A percentile compares a stretch with the other conserved stretches of the same genome.
phyloP scores from a whole-genome alignment of 2,329 filamentous ascomycete species.

The Fusarium udum region DNA sequence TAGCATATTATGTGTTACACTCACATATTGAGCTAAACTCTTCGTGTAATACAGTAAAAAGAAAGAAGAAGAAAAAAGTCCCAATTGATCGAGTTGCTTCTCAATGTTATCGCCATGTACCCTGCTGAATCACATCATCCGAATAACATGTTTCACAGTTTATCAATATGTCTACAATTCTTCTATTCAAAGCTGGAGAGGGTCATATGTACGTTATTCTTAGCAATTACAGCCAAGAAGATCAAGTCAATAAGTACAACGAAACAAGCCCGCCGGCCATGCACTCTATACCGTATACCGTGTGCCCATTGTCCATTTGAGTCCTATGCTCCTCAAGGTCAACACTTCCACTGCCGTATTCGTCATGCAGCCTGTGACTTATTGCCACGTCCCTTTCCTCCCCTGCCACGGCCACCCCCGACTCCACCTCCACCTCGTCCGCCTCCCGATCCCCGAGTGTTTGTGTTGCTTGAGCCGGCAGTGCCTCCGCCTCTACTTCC shows the following conservation, averaged over 20 bases:
- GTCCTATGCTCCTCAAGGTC: slow-evolving; percentile 33
- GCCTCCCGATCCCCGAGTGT: slow-evolving; percentile 23
- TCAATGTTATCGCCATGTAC: not conserved
- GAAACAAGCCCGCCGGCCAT: slow-evolving; percentile 8
- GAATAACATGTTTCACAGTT: not conserved
- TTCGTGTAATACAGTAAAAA: not conserved
- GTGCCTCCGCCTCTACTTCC: slow-evolving; percentile 21
- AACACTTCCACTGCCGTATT: not conserved
- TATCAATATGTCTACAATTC: not conserved
- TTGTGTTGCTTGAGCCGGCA: slow-evolving; percentile 21
- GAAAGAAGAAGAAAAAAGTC: not conserved
- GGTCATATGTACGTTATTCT: slow-evolving; percentile 23
- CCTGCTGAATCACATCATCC: not conserved
- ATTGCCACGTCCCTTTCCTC: slow-evolving; percentile 36
- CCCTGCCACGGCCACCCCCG: slow-evolving; percentile 37
- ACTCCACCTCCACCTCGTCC: slow-evolving; percentile 35
- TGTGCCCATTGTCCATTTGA: slow-evolving; percentile 10
- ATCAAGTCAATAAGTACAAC: slow-evolving; percentile 19
- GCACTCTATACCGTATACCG: not conserved
- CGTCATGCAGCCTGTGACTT: slow-evolving; percentile 21
- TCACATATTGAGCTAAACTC: not conserved
- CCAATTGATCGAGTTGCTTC: not conserved
- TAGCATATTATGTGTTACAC: not conserved
- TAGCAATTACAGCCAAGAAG: slow-evolving; percentile 8
- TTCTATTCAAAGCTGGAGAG: slow-evolving; percentile 15